A percentile compares a stretch with the other conserved stretches of the same genome.
phyloP scores from a whole-genome alignment of 495 filamentous ascomycete species.

The Penicillium robsamsonii region DNA sequence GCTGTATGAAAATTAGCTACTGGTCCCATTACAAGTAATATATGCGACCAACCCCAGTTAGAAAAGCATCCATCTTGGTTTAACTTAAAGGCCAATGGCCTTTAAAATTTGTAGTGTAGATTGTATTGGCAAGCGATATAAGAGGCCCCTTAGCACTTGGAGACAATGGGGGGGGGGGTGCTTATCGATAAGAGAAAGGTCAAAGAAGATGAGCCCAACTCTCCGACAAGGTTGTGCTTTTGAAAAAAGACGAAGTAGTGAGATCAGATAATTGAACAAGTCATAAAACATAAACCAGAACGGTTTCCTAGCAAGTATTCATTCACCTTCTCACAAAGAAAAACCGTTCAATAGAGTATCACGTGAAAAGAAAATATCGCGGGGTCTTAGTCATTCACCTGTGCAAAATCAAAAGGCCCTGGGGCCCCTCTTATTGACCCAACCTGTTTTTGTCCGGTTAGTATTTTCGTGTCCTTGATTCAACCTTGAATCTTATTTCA shows the following conservation, averaged over 20 bases:
- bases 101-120: slow-evolving; percentile 2
- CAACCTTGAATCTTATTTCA: slow-evolving; percentile 30
- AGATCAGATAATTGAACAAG: background rate
- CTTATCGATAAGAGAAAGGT: slow-evolving; percentile 42
- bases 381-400: slow-evolving; percentile 47
- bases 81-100: slow-evolving; percentile 1
- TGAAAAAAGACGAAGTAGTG: background rate
- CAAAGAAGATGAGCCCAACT: slow-evolving; percentile 6
- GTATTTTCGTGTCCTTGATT: slow-evolving; percentile 28
- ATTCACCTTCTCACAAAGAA: background rate
- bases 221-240: background rate
- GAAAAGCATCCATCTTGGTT: slow-evolving; percentile 71
- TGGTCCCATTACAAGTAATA: background rate
- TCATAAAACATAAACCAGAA: background rate
- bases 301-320: background rate
- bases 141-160: slow-evolving; percentile 20
- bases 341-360: slow-evolving; percentile 6
- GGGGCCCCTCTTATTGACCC: slow-evolving; percentile 20
- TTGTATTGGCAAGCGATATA: slow-evolving; percentile 9
- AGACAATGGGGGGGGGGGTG: slow-evolving; percentile 22
- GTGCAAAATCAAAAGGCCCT: slow-evolving; percentile 28
- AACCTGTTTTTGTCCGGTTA: slow-evolving; percentile 16
- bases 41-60: slow-evolving; percentile 55
- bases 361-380: slow-evolving; percentile 24
- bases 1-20: slow-evolving; percentile 33